These are phyloP conservation scores for Arthrobotrys musiformis DNA, from an alignment of 2,329 filamentous ascomycete species.

Conservation along the genomic window DNA sequence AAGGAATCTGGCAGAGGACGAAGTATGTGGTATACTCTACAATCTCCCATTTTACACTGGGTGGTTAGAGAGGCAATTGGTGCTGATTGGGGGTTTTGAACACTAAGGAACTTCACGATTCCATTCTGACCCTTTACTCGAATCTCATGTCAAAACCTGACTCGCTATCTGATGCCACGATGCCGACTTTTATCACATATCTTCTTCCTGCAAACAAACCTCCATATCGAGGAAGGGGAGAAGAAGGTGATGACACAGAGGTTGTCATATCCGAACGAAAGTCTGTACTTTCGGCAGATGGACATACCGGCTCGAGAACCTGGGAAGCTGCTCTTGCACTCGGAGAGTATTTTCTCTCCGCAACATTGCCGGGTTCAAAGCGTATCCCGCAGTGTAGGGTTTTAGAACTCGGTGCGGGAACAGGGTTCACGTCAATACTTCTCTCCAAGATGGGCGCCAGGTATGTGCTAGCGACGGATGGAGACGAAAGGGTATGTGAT, in stretches of 20 bases:
- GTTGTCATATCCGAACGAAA: constrained; percentile 71
- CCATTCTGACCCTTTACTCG: constrained; percentile 56
- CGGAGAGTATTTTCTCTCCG: constrained; percentile 72
- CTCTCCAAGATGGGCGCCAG: constrained; percentile 74
- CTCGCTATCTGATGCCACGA: constrained; percentile 35
- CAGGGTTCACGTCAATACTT: constrained; percentile 78
- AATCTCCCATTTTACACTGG: neutral
- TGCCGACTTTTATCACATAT: constrained; percentile 57
- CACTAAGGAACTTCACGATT: constrained; percentile 56
- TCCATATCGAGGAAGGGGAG: constrained; percentile 8
- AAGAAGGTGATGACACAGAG: constrained; percentile 67
- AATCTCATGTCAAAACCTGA: constrained; percentile 43
- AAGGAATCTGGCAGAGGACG: constrained; percentile 28
- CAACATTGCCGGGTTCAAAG: constrained; percentile 55
- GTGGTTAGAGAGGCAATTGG: neutral
- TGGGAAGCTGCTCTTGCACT: constrained; percentile 84
- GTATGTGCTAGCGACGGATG: constrained; percentile 76
- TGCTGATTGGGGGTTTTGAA: neutral
- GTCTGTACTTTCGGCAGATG: constrained; percentile 73
- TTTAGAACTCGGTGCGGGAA: constrained; percentile 79
- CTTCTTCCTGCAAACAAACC: constrained; percentile 42
- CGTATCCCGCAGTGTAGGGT: constrained; percentile 63
- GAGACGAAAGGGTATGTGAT: constrained; percentile 77
- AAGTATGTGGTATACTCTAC: constrained; percentile 17
- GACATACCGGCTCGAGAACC: constrained; percentile 80